Conservation (phyloP, 129 eudicot genomes). For the Ambrosia trifida region DNA sequence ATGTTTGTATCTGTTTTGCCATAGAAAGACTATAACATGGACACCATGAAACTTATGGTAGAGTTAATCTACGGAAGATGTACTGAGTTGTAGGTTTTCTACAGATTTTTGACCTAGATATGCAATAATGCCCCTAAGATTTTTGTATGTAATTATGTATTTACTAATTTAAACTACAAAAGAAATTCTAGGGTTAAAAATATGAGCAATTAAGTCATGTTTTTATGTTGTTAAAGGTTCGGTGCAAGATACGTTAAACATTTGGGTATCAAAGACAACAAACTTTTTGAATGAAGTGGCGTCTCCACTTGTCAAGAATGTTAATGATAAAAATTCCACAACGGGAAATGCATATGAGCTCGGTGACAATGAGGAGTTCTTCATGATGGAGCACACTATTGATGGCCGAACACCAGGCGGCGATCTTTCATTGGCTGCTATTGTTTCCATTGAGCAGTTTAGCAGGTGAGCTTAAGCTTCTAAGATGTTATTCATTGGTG, state of each 20-base stretch:
- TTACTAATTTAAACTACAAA: neutral
- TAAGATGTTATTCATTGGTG: slow-evolving; percentile 6
- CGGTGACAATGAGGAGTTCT: slow-evolving; percentile 66
- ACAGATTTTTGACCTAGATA: neutral
- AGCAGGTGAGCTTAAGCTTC: slow-evolving; percentile 60
- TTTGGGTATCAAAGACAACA: slow-evolving; percentile 81
- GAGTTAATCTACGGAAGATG: neutral
- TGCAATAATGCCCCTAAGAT: neutral
- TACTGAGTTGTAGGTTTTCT: neutral
- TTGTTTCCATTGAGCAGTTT: slow-evolving; percentile 90
- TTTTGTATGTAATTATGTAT: neutral
- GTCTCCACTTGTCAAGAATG: slow-evolving; percentile 70
- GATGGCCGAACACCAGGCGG: slow-evolving; percentile 67
- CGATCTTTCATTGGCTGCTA: slow-evolving; percentile 80
- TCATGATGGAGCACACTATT: slow-evolving; percentile 77
- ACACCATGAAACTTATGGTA: neutral
- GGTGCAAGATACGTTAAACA: slow-evolving; percentile 67
- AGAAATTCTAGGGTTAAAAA: neutral
- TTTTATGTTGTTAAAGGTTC: slow-evolving; percentile 54
- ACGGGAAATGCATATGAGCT: slow-evolving; percentile 40
- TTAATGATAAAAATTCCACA: slow-evolving; percentile 40
- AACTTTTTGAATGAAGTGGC: slow-evolving; percentile 77
- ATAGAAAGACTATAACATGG: neutral
- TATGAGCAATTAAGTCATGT: slow-evolving; percentile 6
- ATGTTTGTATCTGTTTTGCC: neutral